Conservation (phyloP, 495 filamentous ascomycete genomes). For the Penicillium simplicissimum region DNA sequence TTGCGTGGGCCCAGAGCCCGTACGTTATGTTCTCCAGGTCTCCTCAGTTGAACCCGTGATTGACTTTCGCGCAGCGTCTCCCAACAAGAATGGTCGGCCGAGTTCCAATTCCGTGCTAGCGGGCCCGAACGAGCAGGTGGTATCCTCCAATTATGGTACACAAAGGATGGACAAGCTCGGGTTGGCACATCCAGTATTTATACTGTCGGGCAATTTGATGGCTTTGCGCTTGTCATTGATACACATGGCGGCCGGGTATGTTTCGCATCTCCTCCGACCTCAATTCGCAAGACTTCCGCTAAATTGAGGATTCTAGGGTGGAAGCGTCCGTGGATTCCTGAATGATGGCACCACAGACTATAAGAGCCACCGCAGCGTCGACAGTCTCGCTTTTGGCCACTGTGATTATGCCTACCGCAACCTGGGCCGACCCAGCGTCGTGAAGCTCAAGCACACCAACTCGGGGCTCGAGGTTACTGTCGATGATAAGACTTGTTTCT, state of each 20-base stretch:
- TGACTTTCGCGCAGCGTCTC: constrained; percentile 29
- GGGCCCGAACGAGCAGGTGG: constrained; percentile 84
- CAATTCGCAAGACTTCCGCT: constrained; percentile 6
- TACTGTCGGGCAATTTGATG: constrained; percentile 79
- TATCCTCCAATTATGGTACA: constrained; percentile 93
- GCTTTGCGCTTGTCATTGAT: constrained; percentile 83
- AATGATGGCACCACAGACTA: constrained; percentile 88
- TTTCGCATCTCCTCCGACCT: background rate
- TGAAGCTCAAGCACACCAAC: constrained; percentile 69
- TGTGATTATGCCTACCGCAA: constrained; percentile 92
- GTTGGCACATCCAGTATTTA: constrained; percentile 77
- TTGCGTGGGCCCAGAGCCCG: constrained; percentile 72
- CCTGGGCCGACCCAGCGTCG: constrained; percentile 73
- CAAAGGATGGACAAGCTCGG: constrained; percentile 63
- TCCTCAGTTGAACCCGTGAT: constrained; percentile 14
- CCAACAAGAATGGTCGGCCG: constrained; percentile 71
- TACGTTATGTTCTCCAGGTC: constrained; percentile 36
- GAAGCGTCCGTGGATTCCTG: constrained; percentile 85
- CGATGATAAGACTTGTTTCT: constrained; percentile 82
- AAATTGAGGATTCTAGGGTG: constrained; percentile 49
- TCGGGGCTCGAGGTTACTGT: constrained; percentile 71
- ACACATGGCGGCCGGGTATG: constrained; percentile 74
- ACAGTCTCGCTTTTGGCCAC: constrained; percentile 88
- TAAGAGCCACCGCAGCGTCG: constrained; percentile 73
- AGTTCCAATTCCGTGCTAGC: constrained; percentile 83